phyloP scores from a whole-genome alignment of 306 rosid genomes.

The Cucumis hystrix region DNA sequence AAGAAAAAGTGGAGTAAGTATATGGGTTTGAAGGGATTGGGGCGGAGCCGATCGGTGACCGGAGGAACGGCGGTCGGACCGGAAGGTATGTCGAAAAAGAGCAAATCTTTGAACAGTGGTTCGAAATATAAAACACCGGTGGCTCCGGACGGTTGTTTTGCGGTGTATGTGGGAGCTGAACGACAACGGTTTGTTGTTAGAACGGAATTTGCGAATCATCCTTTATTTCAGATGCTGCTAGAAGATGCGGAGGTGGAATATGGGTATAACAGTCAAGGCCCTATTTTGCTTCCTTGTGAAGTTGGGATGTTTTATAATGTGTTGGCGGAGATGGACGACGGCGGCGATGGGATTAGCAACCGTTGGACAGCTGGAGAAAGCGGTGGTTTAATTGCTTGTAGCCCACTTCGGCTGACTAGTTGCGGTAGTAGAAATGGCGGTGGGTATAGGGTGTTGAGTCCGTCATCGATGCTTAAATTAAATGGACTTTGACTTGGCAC shows the following conservation, averaged over 20 bases:
- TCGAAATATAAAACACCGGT: constrained; percentile 6
- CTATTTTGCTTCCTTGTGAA: constrained; percentile 53
- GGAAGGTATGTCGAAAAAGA: neutral
- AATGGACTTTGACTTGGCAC: neutral
- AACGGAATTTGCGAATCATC: constrained; percentile 39
- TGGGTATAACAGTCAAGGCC: constrained; percentile 48
- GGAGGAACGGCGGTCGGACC: neutral
- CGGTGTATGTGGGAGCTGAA: constrained; percentile 49
- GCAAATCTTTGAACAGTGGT: neutral
- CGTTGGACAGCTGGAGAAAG: neutral
- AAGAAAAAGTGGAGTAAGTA: constrained; percentile 25
- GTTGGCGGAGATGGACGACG: constrained; percentile 35
- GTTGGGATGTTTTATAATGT: constrained; percentile 41
- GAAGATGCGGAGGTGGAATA: constrained; percentile 55
- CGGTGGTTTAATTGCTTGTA: constrained; percentile 11
- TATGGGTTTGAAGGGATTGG: constrained; percentile 24
- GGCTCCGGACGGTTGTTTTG: constrained; percentile 28
- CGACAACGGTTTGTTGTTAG: constrained; percentile 39
- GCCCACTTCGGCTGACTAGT: constrained; percentile 2
- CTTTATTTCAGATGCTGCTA: constrained; percentile 37
- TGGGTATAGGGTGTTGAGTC: constrained; percentile 5
- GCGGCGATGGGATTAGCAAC: neutral
- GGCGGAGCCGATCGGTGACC: constrained; percentile 14
- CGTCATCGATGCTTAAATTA: neutral
- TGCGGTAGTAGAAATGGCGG: neutral